Conservation (phyloP, 73 alveolate genomes). For the Tetrahymena borealis region DNA sequence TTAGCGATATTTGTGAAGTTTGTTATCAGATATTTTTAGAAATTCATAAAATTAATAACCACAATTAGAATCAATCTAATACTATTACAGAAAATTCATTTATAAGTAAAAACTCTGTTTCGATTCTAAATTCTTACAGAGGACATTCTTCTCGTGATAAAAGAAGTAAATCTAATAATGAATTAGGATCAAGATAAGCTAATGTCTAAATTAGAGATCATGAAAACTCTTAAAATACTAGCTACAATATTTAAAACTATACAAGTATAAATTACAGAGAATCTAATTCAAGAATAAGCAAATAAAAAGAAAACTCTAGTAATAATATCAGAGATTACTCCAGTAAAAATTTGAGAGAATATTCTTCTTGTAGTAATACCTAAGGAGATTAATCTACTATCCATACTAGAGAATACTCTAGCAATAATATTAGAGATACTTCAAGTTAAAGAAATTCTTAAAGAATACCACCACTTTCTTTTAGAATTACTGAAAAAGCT, state of each 20-base stretch:
- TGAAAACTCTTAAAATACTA: not conserved
- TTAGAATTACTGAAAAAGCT: not conserved
- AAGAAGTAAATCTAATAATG: not conserved
- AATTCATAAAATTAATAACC: not conserved
- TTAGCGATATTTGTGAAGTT: not conserved
- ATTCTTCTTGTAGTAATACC: not conserved
- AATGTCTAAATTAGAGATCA: not conserved
- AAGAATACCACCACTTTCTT: not conserved
- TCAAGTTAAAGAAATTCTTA: not conserved
- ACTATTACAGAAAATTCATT: not conserved
- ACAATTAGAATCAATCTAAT: not conserved
- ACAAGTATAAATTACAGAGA: not conserved
- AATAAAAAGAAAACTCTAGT: not conserved
- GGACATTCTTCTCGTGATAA: not conserved
- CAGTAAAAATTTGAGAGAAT: not conserved
- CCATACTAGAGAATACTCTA: not conserved
- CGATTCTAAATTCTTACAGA: not conserved
- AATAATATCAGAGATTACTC: not conserved
- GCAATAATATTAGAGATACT: not conserved
- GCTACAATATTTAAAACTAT: not conserved
- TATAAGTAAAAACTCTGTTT: not conserved
- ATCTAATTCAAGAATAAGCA: not conserved
- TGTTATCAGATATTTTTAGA: not conserved
- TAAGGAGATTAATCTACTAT: not conserved
- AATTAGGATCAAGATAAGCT: not conserved